Conservation (phyloP, 2,329 filamentous ascomycete species). For the Arachnopeziza araneosa region DNA sequence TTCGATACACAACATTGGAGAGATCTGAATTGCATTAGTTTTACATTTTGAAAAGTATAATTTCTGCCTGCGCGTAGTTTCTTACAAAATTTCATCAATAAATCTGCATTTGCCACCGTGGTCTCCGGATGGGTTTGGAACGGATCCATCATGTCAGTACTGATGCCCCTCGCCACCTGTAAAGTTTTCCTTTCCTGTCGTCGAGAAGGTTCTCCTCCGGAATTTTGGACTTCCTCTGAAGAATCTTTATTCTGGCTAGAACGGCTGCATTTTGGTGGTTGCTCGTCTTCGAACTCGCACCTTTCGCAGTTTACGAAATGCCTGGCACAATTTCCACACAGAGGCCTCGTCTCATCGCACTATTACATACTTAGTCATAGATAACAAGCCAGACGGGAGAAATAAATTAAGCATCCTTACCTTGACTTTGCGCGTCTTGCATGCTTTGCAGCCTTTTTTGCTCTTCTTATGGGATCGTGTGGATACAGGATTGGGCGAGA, state of each 20-base stretch:
- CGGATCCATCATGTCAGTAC: constrained; percentile 8
- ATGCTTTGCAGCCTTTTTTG: constrained; percentile 14
- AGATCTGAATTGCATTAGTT: constrained; percentile 6
- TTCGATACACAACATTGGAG: constrained; percentile 7
- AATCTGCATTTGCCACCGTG: constrained; percentile 7
- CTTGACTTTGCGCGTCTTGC: constrained; percentile 20
- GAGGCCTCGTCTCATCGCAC: constrained; percentile 13
- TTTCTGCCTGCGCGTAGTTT: background rate
- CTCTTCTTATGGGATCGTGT: constrained; percentile 15
- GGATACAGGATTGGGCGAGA: background rate
- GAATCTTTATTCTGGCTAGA: background rate
- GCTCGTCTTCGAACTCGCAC: constrained; percentile 6
- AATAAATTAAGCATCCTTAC: too few relatives aligned
- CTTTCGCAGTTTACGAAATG: constrained; percentile 2
- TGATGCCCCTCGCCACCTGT: background rate
- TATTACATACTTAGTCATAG: background rate
- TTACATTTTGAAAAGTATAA: background rate
- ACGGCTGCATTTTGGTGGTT: background rate
- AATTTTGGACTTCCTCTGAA: background rate
- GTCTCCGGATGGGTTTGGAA: constrained; percentile 11
- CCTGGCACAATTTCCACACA: constrained; percentile 9
- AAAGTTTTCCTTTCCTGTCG: background rate
- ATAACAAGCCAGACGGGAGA: too few relatives aligned
- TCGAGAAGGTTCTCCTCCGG: background rate
- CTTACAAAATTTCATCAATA: constrained; percentile 14